Evolutionary conservation across 164 flowering plant genomes (phyloP), one percentile per base, ranked within the genome.

Genomic region (Tinospora cordifolia): DNA sequence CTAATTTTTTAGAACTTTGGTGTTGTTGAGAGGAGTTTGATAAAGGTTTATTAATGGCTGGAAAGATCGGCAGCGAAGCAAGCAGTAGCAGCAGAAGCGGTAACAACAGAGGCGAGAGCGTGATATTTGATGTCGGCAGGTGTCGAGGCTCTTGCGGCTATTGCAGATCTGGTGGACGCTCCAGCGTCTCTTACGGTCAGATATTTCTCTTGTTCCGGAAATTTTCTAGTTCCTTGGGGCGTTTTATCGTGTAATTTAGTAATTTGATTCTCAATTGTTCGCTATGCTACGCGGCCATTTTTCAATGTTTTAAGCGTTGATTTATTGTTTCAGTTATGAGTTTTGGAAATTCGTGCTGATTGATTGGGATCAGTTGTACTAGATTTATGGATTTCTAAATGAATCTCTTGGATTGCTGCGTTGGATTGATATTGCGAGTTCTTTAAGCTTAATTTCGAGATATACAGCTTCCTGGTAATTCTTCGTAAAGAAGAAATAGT

Each of bases 71-170:
- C 24, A 83, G 72, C 80, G 87, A 83, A 40, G 87, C 84, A 19
- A 80, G 92, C 71, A 83, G 89, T 63, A 84, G 88, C 76, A 75
- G 75, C 40, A 72, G 74, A 30, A 62, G 75, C 65, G 30, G n/a
- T n/a, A n/a, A 54, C 63, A 40, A 66, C 63, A 79, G 79, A 67
- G 86, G 80, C 30, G 88, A 84, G 76, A 84, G 82, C 72, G 86
- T 83, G 57, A 85, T 89, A n/a, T 64, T 34, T 8, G 91, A 90
- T 73, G 77, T 71, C 6, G 91, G 98, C 24, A 74, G 83, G 24
- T 80, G 83, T 7, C 70, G 66, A 72, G 79, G 87, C 78, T 47
- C 92, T 41, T 93, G 98, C 40, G 96, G 92, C 27, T 93, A 91
- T 71, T 93, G 98, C 63, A 86, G 65, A 84, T 91, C 96, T 38